Percentiles rank a stretch among this genome's conserved stretches.
Conservation (phyloP, 2,329 filamentous ascomycete species). For the Drechslerella coelobrocha region DNA sequence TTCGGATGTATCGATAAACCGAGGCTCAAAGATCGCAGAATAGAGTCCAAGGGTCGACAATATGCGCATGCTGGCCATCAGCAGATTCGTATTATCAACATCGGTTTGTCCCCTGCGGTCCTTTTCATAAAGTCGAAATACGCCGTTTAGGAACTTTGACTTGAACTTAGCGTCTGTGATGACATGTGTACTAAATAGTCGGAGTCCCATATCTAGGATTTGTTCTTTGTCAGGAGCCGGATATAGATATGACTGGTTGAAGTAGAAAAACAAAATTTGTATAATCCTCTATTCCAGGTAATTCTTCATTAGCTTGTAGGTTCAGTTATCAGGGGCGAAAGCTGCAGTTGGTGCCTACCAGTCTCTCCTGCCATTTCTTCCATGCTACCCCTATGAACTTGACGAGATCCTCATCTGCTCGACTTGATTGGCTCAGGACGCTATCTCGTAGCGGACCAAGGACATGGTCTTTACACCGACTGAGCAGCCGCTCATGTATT, state of each 20-base stretch:
- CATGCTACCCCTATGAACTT: conserved; percentile 69
- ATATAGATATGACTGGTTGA: conserved; percentile 87
- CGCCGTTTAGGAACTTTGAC: conserved; percentile 68
- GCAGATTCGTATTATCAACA: conserved; percentile 69
- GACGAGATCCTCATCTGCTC: conserved; percentile 70
- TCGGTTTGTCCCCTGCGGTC: conserved; percentile 68
- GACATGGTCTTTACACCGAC: conserved; percentile 71
- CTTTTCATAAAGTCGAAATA: conserved; percentile 76
- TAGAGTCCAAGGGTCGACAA: conserved; percentile 86
- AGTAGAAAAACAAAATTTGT: conserved; percentile 88
- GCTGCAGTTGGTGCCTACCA: conserved; percentile 63
- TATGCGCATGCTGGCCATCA: conserved; percentile 79
- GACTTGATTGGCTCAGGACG: conserved; percentile 63
- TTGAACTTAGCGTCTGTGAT: conserved; percentile 65
- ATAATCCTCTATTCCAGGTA: conserved; percentile 68
- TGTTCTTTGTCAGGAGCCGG: conserved; percentile 70
- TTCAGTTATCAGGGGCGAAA: neutral
- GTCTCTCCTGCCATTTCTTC: conserved; percentile 78
- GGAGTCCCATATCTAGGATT: conserved; percentile 80
- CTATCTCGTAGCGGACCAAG: conserved; percentile 65
- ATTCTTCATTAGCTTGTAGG: conserved; percentile 19
- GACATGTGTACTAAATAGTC: conserved; percentile 72
- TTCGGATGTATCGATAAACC: conserved; percentile 72
- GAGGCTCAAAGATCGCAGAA: conserved; percentile 76
- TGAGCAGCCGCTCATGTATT: conserved; percentile 71